A percentile compares a stretch with the other conserved stretches of the same genome.
These are phyloP conservation scores for Plasmopara muralis DNA, from an alignment of 352 stramenopile species.

Conservation along the genomic window DNA sequence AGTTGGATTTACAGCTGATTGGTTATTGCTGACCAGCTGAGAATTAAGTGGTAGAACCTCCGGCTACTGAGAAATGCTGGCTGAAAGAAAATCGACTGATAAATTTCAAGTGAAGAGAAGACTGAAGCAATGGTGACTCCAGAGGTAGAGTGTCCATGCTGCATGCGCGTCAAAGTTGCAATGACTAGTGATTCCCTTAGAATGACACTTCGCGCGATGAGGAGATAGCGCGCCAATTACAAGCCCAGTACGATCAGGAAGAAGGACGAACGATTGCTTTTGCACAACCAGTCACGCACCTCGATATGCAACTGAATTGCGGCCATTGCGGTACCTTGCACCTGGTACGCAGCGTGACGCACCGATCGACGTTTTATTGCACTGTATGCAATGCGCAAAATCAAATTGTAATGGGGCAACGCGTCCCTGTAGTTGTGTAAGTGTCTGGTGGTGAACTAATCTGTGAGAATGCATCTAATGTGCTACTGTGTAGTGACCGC, in stretches of 20 bases:
- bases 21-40: slow-evolving; percentile 4
- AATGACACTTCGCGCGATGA: slow-evolving; percentile 41
- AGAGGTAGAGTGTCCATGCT: slow-evolving; percentile 6
- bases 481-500: slow-evolving; percentile 1
- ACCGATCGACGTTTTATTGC: slow-evolving; percentile 55
- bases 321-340: slow-evolving; percentile 54
- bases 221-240: slow-evolving; percentile 46
- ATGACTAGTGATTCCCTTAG: slow-evolving; percentile 4
- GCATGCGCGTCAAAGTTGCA: neutral
- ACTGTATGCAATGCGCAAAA: slow-evolving; percentile 48
- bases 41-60: slow-evolving; percentile 1
- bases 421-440: slow-evolving; percentile 35
- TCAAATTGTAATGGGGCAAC: slow-evolving; percentile 48
- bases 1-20: slow-evolving; percentile 6
- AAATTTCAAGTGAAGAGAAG: no score
- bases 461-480: no score
- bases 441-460: slow-evolving; percentile 4
- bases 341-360: slow-evolving; percentile 49
- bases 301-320: slow-evolving; percentile 53
- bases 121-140: slow-evolving; percentile 3
- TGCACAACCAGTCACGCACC: slow-evolving; percentile 30
- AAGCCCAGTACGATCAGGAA: slow-evolving; percentile 43
- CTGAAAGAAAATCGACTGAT: no score
- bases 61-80: no score
- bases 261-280: slow-evolving; percentile 23